Base-by-base conservation (phyloP, 2,329 filamentous ascomycete genomes). In the Pseudogymnoascus sp. region DNA sequence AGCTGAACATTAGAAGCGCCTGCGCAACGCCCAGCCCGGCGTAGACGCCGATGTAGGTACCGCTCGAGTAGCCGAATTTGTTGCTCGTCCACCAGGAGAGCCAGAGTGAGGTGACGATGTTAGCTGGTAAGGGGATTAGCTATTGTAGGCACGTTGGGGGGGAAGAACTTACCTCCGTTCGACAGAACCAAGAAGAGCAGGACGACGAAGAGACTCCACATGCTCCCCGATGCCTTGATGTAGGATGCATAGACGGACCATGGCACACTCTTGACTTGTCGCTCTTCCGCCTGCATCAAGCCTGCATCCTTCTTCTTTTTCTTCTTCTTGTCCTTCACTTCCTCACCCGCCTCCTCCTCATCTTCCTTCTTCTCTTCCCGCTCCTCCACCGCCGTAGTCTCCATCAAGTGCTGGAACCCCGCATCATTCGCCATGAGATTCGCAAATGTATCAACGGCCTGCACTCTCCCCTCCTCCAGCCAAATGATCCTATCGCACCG, bases 401-500 rank as follows among this genome's bases (percentile, higher is more conserved):
- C 89, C 89, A 97, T 92, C 59, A 97, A 30, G 66, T 87, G 82
- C 70, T 86, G 86, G 77, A 97, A 97, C 4, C 84, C 85, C n/a
- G 80, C 78, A 69, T 94, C 89, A 66, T 88, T 81, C 6, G 80
- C 79, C 87, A 96, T 96, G 16, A 97, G 81, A 63, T 95, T 92
- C 35, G 90, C 85, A 69, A 93, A 97, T 0, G 92, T 97, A 67
- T 94, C 92, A 39, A 97, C 80, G 4, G 92, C 91, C 73, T 90
- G 85, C 62, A 97, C 89, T 61, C 82, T 85, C 49, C 94, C 94
- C 14, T 87, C 85, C 62, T 97, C 90, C 84, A 99, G 92, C 85
- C 92, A 92, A 58, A 97, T 86, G 66, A 97, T 93, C 35, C 93
- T 84, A 72, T 97, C 93, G 69, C 92, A 97, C 35, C 92, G 87